These are phyloP conservation scores for Cladophialophora chaetospira DNA, from an alignment of 2,329 filamentous ascomycete genomes.

Conservation along the genomic window DNA sequence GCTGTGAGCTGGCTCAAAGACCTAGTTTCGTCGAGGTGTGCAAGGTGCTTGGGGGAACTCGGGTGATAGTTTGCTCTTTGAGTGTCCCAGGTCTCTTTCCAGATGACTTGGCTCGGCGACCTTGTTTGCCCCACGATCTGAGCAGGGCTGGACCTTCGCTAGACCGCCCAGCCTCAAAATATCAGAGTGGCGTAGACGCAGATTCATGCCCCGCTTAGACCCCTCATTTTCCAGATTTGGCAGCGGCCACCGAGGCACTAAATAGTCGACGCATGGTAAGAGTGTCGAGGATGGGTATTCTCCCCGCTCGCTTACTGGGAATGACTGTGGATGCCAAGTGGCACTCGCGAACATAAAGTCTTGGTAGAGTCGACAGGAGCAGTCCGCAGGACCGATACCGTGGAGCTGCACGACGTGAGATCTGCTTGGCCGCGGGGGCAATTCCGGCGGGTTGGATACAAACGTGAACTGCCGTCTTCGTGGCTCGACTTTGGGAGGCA, in stretches of 20 bases:
- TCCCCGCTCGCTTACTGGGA: conserved; percentile 6
- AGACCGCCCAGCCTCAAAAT: neutral
- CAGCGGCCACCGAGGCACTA: neutral
- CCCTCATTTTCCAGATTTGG: conserved; percentile 10
- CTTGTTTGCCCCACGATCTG: conserved; percentile 4
- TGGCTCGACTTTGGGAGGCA: neutral
- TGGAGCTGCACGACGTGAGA: neutral
- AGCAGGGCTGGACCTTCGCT: neutral
- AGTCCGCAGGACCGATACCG: neutral
- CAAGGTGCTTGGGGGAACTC: neutral
- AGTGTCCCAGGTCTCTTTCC: neutral
- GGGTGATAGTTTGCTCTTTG: neutral
- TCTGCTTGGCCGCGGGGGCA: neutral
- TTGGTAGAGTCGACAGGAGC: neutral
- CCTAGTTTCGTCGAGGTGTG: neutral
- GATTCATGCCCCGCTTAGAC: neutral
- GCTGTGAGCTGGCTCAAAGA: neutral
- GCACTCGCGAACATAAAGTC: neutral
- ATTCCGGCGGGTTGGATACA: conserved; percentile 1
- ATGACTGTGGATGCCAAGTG: neutral
- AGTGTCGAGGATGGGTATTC: conserved; percentile 21
- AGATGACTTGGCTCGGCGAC: neutral
- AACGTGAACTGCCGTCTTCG: conserved; percentile 1
- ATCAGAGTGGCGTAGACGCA: neutral
- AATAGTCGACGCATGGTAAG: neutral